These are phyloP conservation scores for Rosa rugosa DNA, from an alignment of 306 rosid species.

Conservation along the genomic window DNA sequence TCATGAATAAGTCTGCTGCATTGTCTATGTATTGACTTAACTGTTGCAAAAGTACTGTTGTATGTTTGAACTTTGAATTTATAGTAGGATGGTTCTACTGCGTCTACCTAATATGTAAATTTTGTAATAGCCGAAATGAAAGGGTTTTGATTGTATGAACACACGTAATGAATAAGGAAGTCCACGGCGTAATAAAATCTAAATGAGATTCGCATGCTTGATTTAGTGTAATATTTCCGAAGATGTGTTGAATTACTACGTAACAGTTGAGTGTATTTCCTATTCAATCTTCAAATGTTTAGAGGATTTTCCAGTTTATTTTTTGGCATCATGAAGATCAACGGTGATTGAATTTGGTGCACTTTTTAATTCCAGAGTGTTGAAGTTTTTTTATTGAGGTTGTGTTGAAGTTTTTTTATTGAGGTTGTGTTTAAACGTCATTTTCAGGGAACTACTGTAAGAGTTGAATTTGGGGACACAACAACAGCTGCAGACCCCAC, in stretches of 20 bases:
- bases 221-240: neutral
- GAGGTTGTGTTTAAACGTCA: neutral
- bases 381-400: neutral
- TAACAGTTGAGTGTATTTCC: neutral
- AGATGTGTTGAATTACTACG: neutral
- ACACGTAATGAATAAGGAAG: neutral
- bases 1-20: neutral
- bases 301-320: neutral
- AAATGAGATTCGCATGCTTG: neutral
- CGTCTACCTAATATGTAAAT: neutral
- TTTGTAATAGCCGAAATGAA: neutral
- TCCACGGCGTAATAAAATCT: neutral
- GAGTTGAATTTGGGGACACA: constrained; percentile 93
- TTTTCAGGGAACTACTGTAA: constrained; percentile 82
- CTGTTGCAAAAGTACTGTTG: constrained; percentile 3
- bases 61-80: neutral
- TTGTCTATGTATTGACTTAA: neutral
- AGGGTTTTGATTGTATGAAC: neutral
- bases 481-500: constrained; percentile 75
- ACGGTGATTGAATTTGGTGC: neutral
- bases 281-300: neutral
- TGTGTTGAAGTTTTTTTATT: neutral
- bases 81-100: neutral
- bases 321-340: neutral
- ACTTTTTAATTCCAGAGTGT: neutral